Percentiles rank a stretch among this genome's conserved stretches.
Conservation (phyloP, 164 flowering plant species). For the Tinospora cordifolia region DNA sequence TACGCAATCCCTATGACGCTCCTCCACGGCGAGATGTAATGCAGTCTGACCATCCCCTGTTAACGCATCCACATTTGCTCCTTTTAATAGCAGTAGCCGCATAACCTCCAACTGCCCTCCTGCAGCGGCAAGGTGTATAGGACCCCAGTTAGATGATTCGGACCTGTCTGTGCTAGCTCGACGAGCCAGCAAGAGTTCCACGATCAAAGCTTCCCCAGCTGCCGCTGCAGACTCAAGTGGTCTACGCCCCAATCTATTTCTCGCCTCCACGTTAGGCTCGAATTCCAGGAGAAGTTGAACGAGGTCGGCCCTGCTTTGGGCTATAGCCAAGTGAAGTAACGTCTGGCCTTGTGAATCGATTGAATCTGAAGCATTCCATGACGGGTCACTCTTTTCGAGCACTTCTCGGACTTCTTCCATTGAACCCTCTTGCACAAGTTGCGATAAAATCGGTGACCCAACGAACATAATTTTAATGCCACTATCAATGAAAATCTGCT, state of each 20-base stretch:
- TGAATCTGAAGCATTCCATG: conserved; percentile 44
- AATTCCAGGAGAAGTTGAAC: conserved; percentile 65
- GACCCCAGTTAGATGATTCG: conserved; percentile 34
- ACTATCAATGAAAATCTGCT: conserved; percentile 64
- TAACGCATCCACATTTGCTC: conserved; percentile 37
- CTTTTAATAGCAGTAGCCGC: conserved; percentile 49
- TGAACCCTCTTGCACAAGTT: conserved; percentile 37
- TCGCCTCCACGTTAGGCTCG: conserved; percentile 42
- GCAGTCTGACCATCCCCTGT: conserved; percentile 57
- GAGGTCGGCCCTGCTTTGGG: conserved; percentile 50
- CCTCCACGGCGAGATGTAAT: conserved; percentile 53
- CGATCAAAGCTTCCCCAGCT: conserved; percentile 55
- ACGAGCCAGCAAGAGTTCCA: conserved; percentile 55
- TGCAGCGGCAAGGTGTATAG: conserved; percentile 51
- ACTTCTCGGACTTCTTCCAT: conserved; percentile 68
- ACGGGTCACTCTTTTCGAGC: conserved; percentile 47
- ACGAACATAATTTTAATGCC: conserved; percentile 57
- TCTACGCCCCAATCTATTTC: conserved; percentile 37
- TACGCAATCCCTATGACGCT: conserved; percentile 47
- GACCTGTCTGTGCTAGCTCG: conserved; percentile 39
- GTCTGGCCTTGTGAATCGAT: conserved; percentile 45
- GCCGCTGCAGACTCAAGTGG: conserved; percentile 59
- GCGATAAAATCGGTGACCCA: conserved; percentile 45
- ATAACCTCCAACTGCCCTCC: conserved; percentile 55
- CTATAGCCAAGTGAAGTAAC: conserved; percentile 57